Base-by-base conservation (phyloP, 1,139 yeast species). In the Candida tunisiensis region DNA sequence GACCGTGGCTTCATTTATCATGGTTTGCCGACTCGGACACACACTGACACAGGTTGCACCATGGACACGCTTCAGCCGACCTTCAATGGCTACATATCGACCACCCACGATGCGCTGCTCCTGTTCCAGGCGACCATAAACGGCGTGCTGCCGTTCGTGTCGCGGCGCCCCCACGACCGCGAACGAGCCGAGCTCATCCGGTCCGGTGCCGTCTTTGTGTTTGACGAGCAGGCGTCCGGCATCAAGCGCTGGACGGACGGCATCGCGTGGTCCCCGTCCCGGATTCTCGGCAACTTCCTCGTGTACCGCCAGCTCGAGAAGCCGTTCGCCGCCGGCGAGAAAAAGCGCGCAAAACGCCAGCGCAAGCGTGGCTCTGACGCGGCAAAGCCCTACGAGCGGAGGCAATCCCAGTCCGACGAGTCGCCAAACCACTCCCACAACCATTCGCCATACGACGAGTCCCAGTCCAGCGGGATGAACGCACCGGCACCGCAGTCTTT, bases 231-330 rank as follows among this genome's bases (percentile, higher is more conserved):
- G 37, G 61, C 65, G 13, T 72, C 88, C 1, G 88, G 91, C 1
- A 82, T 83, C 35, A 78, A 78, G 47, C 59, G 95, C 30, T 83
- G 95, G 95, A 83, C 95, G 1, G 95, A 83, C 45, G 93, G 95
- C 10, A 69, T 79, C 13, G 64, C 85, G 8, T 83, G 95, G 95
- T 72, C 85, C 2, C 94, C 95, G 0, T 74, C 91, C 3, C 57
- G 95, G 28, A 80, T 83, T 17, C 59, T 80, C 23, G 93, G 93
- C 3, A 60, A 91, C 32, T 83, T 83, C 40, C 56, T 83, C 23
- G 74, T 83, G 7, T 83, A 83, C 49, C 64, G 93, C 23, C 91
- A 79, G 47, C 54, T 79, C 29, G 83, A 78, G 41, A 65, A 67
- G 37, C 60, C 60, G 15, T 57, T 64, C n/a, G 49, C 53, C 8